phyloP scores from a whole-genome alignment of 192 early-diverging fungal species.

The Jimgerdemannia flammicorona region DNA sequence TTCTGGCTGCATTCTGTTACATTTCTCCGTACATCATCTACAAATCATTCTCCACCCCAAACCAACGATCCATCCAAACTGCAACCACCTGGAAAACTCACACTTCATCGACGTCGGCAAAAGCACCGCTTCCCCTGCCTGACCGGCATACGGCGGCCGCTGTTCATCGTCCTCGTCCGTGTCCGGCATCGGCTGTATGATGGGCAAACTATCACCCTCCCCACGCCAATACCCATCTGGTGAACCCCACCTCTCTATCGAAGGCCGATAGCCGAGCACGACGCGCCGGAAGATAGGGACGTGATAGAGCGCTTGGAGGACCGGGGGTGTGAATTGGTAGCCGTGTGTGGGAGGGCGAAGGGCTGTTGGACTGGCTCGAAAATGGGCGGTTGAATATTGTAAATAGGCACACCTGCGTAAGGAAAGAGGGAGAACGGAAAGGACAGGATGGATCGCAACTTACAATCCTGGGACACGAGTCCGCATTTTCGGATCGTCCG shows the following conservation, averaged over 20 bases:
- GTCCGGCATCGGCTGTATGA: not conserved
- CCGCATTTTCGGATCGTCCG: not conserved
- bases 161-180: not conserved
- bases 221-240: slow-evolving; percentile 36
- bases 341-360: not conserved
- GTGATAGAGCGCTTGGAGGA: slow-evolving; percentile 41
- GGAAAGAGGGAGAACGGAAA: not conserved
- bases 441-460: not conserved
- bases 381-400: not conserved
- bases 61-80: too few relatives aligned
- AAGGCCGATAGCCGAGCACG: slow-evolving; percentile 29
- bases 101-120: not conserved
- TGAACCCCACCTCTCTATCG: slow-evolving; percentile 25
- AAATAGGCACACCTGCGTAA: too few relatives aligned
- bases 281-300: slow-evolving; percentile 27
- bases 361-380: not conserved
- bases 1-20: too few relatives aligned
- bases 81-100: not conserved
- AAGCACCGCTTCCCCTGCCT: not conserved
- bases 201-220: slow-evolving; percentile 15
- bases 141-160: too few relatives aligned
- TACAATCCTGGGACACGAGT: not conserved
- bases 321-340: slow-evolving; percentile 2
- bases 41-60: too few relatives aligned
- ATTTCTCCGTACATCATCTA: too few relatives aligned